Base-by-base conservation (phyloP, 2,329 filamentous ascomycete genomes). In the Alternaria triticimaculans region DNA sequence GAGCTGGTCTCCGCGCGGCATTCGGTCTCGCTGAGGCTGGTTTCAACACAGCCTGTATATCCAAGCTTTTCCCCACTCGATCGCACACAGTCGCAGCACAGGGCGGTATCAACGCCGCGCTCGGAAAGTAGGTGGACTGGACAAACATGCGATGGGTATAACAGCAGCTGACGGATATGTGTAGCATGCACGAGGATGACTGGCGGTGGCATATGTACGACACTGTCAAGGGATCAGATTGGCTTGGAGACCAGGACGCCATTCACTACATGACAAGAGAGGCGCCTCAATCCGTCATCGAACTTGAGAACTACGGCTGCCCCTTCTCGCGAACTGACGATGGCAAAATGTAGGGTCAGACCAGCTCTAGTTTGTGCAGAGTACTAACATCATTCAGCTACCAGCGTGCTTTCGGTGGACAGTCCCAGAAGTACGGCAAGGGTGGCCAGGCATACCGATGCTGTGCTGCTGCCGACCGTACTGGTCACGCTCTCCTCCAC, bases 191-290 rank as follows among this genome's bases (percentile, higher is more conserved):
- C 87, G 89, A 95, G 86, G 94, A 97, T 78, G 94, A 97, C 85
- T 97, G 94, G 94, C 90, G 94, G 86, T 97, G 94, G 94, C 94
- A 97, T 85, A 97, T 97, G 94, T 97, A 97, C 86, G 94, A 97
- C 82, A 97, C 94, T 46, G 94, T 97, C 80, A 97, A 97, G 87
- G 94, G 94, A 71, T 97, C 93, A 71, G 94, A 97, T 86, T 97
- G 94, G 94, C 89, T 97, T 55, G 94, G 94, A 82, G 94, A 97
- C 82, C 94, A 97, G 84, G 94, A 97, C 80, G 94, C 94, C 70
- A 97, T 97, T 79, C 94, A 97, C 84, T 97, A 97, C 86, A 97
- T 97, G 94, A 97, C 94, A 76, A 89, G 94, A 78, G 94, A 97
- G 84, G 94, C 94, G 66, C 94, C 94, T 33, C 90, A 91, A 65